Base-by-base conservation (phyloP, 2,329 filamentous ascomycete species). In the Aspergillus phoenicis region DNA sequence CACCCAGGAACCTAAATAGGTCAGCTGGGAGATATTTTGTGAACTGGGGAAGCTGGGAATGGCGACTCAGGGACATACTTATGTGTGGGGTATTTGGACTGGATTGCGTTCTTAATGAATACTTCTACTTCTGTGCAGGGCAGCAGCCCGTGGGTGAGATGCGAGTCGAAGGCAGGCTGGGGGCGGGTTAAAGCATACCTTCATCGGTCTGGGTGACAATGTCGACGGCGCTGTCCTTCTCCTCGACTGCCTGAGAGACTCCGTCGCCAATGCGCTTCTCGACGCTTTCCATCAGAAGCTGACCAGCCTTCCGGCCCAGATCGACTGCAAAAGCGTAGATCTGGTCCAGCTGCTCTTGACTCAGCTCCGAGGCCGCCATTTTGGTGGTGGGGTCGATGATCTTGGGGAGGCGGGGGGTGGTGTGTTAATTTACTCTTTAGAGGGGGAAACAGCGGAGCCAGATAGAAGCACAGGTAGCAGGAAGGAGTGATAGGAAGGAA, bases 141-240 rank as follows among this genome's bases (percentile, higher is more conserved):
- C 4, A 28, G 8, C 28, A 28, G 8, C 28, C 6, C 15, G 13
- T 24, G 15, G 30, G 49, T 20, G 26, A n/a, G 26, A 33, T 45
- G 24, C 24, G 3, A 45, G 30, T 41, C 8, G 3, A 15, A 7
- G 2, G 17, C 6, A 41, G n/a, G 17, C 15, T 13, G 24, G 7
- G 11, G 15, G 30, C 4, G 8, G 20, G 4, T 20, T 11, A 10
- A 45, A n/a, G 36, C 20, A 69, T 75, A 89, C 88, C 87, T 76
- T 89, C 84, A 71, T 93, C 90, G 0, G 88, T 90, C 76, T 91
- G 85, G 8, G 89, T 93, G 20, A 93, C 90, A 63, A 93, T 85
- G 72, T 93, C 90, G 10, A 93, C 90, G 1, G 89, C 84, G 71
- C 85, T 91, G 66, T 90, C 87, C 73, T 93, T 93, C 75, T 92